phyloP scores from a whole-genome alignment of 257 asterid species.

The Cynanchum wilfordii region DNA sequence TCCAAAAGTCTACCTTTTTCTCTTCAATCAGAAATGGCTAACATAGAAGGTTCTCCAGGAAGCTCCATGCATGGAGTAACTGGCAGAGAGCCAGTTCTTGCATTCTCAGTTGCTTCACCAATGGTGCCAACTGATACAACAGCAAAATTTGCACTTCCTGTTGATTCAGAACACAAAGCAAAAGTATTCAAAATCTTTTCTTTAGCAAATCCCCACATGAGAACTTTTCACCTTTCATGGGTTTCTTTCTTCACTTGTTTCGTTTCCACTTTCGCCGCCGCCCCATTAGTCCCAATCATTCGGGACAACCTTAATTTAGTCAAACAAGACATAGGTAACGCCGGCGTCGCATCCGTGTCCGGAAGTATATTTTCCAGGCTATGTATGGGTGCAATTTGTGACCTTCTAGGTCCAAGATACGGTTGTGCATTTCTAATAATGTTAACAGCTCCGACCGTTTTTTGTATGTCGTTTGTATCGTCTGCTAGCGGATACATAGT shows the following conservation, averaged over 20 bases:
- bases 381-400: slow-evolving; percentile 55
- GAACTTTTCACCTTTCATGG: slow-evolving; percentile 63
- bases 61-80: slow-evolving; percentile 74
- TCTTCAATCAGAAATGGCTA: slow-evolving; percentile 14
- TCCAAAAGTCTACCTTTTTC: background rate
- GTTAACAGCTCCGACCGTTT: slow-evolving; percentile 52
- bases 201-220: slow-evolving; percentile 51
- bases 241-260: slow-evolving; percentile 57
- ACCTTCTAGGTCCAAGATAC: slow-evolving; percentile 49
- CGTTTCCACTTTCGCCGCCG: slow-evolving; percentile 57
- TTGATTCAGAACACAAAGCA: slow-evolving; percentile 62
- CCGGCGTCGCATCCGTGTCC: slow-evolving; percentile 60
- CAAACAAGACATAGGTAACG: slow-evolving; percentile 48
- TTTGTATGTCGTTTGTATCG: slow-evolving; percentile 47
- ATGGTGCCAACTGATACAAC: slow-evolving; percentile 40
- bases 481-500: slow-evolving; percentile 37
- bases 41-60: slow-evolving; percentile 30
- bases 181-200: slow-evolving; percentile 45
- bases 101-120: slow-evolving; percentile 43
- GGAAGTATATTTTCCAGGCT: slow-evolving; percentile 66
- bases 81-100: slow-evolving; percentile 48
- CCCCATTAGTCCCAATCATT: slow-evolving; percentile 58
- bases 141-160: slow-evolving; percentile 49
- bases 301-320: slow-evolving; percentile 48
- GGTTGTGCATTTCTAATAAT: slow-evolving; percentile 53